Base-by-base conservation (phyloP, 2,329 filamentous ascomycete genomes). In the Rhinocladiella mackenziei region DNA sequence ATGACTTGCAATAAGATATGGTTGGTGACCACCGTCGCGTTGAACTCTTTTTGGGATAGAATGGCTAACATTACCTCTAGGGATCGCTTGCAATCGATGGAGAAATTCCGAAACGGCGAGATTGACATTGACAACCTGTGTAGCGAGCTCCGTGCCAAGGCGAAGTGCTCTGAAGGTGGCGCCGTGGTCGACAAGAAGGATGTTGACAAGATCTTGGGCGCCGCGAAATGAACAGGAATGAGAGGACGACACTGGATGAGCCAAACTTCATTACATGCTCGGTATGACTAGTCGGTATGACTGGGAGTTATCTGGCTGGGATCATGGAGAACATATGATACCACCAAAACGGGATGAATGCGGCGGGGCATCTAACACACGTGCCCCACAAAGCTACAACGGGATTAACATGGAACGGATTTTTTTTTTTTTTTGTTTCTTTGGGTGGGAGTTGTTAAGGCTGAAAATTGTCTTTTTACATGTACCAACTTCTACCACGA, bases 91-190 rank as follows among this genome's bases (percentile, higher is more conserved):
- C 87, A 94, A 69, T 80, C 77, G 25, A 94, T 89, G 65, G 83
- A 88, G 48, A 89, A 85, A 63, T 92, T 94, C 57, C 85, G 89
- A 61, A 86, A 80, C 45, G 89, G 89, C 57, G 89, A 94, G 57
- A 88, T 97, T 54, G 92, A 98, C 56, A 84, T 98, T 36, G 92
- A 98, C 61, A 82, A 84, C 23, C 77, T 98, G 17, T 98, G 92
- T 69, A 85, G 84, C 3, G 89, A 98, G 62, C 78, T 98, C 10
- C 86, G 91, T 54, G 86, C 89, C 64, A 98, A 98, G 71, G 92
- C 92, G 45, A 92, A 91, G 62, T 98, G 92, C 65, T 94, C 89
- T 0, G 70, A 94, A 56, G 84, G 77, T 13, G 91, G 92, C 11
- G 87, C 94, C 9, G 87, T 95, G 13, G 86, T 98, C 17, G 84